Evolutionary conservation across 106 monocot species (phyloP).

Genomic region (Posidonia australis): DNA sequence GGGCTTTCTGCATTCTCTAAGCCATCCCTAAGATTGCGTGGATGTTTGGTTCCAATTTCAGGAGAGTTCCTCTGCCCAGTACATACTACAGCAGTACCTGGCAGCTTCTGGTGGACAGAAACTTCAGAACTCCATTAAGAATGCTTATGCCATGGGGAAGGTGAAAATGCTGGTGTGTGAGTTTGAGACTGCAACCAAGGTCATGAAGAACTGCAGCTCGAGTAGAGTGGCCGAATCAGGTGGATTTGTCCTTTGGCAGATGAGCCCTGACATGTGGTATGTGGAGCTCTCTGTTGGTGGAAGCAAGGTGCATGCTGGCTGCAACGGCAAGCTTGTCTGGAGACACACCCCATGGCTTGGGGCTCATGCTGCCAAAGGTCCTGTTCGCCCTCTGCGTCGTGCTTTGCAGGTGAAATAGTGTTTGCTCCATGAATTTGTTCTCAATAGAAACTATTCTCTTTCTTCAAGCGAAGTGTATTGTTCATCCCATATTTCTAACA

Average conservation of each 20-base stretch:
- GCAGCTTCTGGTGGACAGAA: constrained; percentile 47
- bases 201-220: constrained; percentile 33
- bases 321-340: constrained; percentile 62
- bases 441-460: background rate
- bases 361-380: constrained; percentile 54
- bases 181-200: constrained; percentile 15
- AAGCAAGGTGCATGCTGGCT: constrained; percentile 54
- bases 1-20: no score
- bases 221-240: constrained; percentile 27
- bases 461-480: background rate
- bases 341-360: constrained; percentile 63
- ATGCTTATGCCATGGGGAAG: constrained; percentile 50
- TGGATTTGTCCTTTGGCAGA: constrained; percentile 63
- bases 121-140: constrained; percentile 40
- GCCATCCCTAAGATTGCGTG: background rate
- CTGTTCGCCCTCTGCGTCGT: constrained; percentile 51
- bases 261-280: constrained; percentile 65
- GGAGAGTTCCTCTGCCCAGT: constrained; percentile 57
- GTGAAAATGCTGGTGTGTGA: constrained; percentile 18
- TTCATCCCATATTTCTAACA: background rate
- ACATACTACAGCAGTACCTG: constrained; percentile 55
- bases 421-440: background rate
- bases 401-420: constrained; percentile 39
- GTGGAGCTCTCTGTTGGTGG: constrained; percentile 53
- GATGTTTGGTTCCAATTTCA: background rate